A percentile compares a stretch with the other conserved stretches of the same genome.
Evolutionary conservation across 2,329 filamentous ascomycete genomes (phyloP).

Genomic region (Trichoderma endophyticum): DNA sequence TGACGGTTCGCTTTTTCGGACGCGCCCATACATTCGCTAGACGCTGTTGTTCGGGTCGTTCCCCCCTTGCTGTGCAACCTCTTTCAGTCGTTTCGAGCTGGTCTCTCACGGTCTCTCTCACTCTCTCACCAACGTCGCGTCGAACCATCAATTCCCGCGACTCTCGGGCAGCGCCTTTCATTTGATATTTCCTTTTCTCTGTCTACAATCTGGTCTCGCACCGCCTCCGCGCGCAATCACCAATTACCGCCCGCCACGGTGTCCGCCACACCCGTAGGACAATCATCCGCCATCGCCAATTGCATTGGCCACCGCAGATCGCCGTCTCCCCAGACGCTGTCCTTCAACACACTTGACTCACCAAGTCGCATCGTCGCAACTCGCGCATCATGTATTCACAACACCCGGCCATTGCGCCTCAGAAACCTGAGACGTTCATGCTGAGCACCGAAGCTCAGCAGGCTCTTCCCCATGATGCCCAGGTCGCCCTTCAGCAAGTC

Average conservation of each 20-base stretch:
- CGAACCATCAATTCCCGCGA: slow-evolving; percentile 22
- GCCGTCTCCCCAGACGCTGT: neutral
- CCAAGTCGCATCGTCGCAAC: neutral
- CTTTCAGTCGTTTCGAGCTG: slow-evolving; percentile 42
- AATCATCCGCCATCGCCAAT: slow-evolving; percentile 15
- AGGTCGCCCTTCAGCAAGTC: slow-evolving; percentile 96
- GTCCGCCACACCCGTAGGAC: neutral
- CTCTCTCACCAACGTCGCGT: slow-evolving; percentile 24
- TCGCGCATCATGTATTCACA: slow-evolving; percentile 68
- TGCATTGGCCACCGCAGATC: slow-evolving; percentile 10
- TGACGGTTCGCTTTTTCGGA: slow-evolving; percentile 39
- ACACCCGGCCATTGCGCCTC: slow-evolving; percentile 83
- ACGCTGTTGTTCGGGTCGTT: slow-evolving; percentile 41
- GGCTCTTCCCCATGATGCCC: slow-evolving; percentile 90
- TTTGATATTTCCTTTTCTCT: slow-evolving; percentile 12
- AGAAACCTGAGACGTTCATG: slow-evolving; percentile 99
- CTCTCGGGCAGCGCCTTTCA: slow-evolving; percentile 36
- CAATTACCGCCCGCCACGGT: slow-evolving; percentile 2
- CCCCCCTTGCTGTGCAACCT: slow-evolving; percentile 27
- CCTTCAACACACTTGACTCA: slow-evolving; percentile 3
- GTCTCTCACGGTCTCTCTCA: slow-evolving; percentile 33
- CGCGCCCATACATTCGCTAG: slow-evolving; percentile 41
- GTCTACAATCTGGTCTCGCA: neutral
- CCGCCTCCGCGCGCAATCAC: neutral
- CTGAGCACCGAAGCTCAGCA: slow-evolving; percentile 96